phyloP scores from a whole-genome alignment of 352 stramenopile genomes.

The Vaucheria bursata region DNA sequence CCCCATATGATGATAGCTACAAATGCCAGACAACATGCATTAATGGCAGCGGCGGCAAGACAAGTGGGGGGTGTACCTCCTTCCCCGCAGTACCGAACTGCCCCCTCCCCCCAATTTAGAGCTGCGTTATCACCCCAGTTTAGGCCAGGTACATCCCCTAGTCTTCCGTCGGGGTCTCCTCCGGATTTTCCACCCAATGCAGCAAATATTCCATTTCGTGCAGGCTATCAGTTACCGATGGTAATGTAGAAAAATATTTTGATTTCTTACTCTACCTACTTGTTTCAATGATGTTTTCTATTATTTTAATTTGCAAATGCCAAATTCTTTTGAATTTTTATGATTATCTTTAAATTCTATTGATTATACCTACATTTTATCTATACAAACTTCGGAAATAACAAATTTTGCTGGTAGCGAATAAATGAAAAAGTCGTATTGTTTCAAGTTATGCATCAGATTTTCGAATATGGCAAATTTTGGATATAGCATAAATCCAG shows the following conservation, averaged over 20 bases:
- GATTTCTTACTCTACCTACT: neutral
- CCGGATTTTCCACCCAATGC: neutral
- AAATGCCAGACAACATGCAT: no score
- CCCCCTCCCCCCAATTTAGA: conserved; percentile 2
- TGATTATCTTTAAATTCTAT: neutral
- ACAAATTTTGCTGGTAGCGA: neutral
- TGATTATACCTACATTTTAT: neutral
- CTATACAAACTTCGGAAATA: neutral
- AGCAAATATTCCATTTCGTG: neutral
- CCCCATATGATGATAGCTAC: no score
- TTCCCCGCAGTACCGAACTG: no score
- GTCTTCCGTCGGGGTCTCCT: neutral
- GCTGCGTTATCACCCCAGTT: neutral
- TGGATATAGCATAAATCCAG: no score
- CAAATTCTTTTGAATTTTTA: neutral
- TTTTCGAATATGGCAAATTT: no score
- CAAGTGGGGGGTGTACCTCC: no score
- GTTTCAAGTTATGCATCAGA: no score
- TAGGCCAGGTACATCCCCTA: neutral
- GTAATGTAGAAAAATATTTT: neutral
- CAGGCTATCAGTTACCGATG: conserved; percentile 3
- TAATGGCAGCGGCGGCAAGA: no score
- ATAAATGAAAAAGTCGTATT: no score
- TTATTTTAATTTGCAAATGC: neutral
- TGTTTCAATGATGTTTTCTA: neutral